Base-by-base conservation (phyloP, 2,329 filamentous ascomycete genomes). In the Raffaelea deltoideospora region DNA sequence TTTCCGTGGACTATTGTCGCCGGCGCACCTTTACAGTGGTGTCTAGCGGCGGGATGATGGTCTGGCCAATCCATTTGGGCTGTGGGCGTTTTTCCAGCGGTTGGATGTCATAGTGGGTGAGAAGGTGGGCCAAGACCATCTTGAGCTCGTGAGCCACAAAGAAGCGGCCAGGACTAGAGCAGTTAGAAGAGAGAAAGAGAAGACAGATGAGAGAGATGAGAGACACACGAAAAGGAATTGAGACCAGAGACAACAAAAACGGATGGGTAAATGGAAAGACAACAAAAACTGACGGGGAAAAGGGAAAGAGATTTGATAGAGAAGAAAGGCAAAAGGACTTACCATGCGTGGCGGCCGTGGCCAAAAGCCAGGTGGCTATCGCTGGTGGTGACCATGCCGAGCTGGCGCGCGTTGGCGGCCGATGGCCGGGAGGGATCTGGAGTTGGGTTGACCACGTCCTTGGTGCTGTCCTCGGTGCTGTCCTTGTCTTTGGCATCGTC, bases 91-190 rank as follows among this genome's bases (percentile, higher is more conserved):
- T 39, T 0, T 50, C 47, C 6, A 67, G 45, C 23, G 51, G 56
- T 43, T 62, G 60, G 39, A 70, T 51, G 20, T 73, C 68, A 45
- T 70, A 73, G 40, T 70, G 65, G 26, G 64, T 48, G 2, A 72
- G 44, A 17, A 72, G 46, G 37, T 69, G 59, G 1, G 64, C 56
- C 24, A 71, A 46, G 13, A 71, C 54, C 48, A 73, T 66, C 48
- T 74, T 74, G 13, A 70, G 52, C 48, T 71, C 67, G 39, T 69
- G 60, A 0, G 65, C 60, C 0, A 68, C 67, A 40, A 72, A 72
- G 53, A 73, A 73, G 0, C 69, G 58, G 0, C 69, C 69, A 0
- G 67, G 64, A 33, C 69, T 58, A 39, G 13, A 14, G 18, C 34
- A 17, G 9, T 17, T 9, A 36, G 21, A 6, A 29, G 18, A 32